A percentile compares a stretch with the other conserved stretches of the same genome.
Evolutionary conservation across 78 protist species (phyloP).

Genomic region (Mantamonas sphyraenae): DNA sequence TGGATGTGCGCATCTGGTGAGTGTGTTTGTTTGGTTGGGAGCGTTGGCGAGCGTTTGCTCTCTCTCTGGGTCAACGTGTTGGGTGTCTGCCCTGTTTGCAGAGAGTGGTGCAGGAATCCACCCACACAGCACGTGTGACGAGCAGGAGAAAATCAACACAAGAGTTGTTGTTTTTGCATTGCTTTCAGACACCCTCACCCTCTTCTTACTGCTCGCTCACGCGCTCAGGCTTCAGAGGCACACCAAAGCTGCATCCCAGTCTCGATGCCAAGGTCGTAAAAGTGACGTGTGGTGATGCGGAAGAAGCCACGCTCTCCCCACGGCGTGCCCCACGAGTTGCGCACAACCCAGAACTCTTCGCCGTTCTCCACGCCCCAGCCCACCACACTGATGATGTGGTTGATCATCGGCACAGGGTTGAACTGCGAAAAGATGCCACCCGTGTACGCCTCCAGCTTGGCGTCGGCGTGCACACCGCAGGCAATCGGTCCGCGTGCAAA

Average conservation of each 20-base stretch:
- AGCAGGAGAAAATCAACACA: too few species aligned
- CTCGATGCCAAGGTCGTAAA: conserved; percentile 14
- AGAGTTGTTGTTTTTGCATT: too few species aligned
- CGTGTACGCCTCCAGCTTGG: conserved; percentile 19
- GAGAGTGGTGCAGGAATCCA: too few species aligned
- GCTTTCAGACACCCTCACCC: too few species aligned
- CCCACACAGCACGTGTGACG: too few species aligned
- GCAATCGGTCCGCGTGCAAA: conserved; percentile 56
- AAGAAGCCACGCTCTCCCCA: conserved; percentile 3
- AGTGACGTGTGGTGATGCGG: background rate
- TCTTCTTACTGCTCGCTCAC: too few species aligned
- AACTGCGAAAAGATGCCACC: conserved; percentile 45
- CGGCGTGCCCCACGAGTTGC: conserved; percentile 15
- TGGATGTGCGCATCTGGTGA: too few species aligned
- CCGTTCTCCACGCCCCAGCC: conserved; percentile 68
- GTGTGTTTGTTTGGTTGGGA: too few species aligned
- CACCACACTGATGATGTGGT: conserved; percentile 62
- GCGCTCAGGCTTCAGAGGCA: too few species aligned
- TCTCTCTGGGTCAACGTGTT: too few species aligned
- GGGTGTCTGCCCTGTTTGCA: too few species aligned
- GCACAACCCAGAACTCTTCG: conserved; percentile 44
- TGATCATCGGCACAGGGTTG: conserved; percentile 21
- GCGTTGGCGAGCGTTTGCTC: too few species aligned
- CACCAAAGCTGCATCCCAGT: background rate
- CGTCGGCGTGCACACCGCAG: conserved; percentile 42